phyloP scores from a whole-genome alignment of 1,284 basidiomycete species.

The Ustilago vetiveriae region DNA sequence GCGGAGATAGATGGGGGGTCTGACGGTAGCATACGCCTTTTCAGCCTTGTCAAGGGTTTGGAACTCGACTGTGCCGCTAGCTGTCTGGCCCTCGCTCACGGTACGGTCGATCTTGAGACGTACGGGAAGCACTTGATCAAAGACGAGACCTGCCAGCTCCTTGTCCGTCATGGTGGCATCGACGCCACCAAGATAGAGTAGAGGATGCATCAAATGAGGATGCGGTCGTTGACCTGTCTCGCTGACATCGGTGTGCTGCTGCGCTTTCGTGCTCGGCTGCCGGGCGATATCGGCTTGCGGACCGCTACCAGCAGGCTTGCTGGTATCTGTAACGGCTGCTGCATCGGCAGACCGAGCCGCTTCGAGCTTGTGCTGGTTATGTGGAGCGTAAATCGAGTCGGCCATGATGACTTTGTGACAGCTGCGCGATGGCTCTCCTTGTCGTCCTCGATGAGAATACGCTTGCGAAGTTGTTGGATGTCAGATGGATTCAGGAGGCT shows the following conservation, averaged over 20 bases:
- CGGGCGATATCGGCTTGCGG: neutral
- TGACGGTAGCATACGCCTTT: slow-evolving; percentile 56
- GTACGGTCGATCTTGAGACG: slow-evolving; percentile 52
- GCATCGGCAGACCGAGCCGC: slow-evolving; percentile 24
- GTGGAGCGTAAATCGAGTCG: slow-evolving; percentile 56
- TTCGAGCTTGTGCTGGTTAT: slow-evolving; percentile 45
- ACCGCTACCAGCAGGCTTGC: neutral
- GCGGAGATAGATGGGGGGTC: slow-evolving; percentile 37
- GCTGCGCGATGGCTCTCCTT: neutral
- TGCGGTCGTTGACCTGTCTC: slow-evolving; percentile 28
- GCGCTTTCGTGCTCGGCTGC: slow-evolving; percentile 1
- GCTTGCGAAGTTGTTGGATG: too few relatives aligned
- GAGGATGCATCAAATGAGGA: slow-evolving; percentile 45
- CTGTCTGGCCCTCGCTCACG: slow-evolving; percentile 21
- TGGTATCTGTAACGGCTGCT: neutral
- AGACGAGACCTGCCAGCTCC: slow-evolving; percentile 51
- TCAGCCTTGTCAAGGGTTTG: slow-evolving; percentile 59
- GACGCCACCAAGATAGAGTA: slow-evolving; percentile 53
- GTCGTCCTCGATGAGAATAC: neutral
- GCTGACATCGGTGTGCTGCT: slow-evolving; percentile 3
- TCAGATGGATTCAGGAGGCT: too few relatives aligned
- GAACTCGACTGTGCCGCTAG: slow-evolving; percentile 59
- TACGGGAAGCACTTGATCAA: slow-evolving; percentile 50
- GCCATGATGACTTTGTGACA: slow-evolving; percentile 29
- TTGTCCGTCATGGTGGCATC: slow-evolving; percentile 49